Evolutionary conservation across 1,284 basidiomycete species (phyloP).

Genomic region (Melampsora larici-populina): DNA sequence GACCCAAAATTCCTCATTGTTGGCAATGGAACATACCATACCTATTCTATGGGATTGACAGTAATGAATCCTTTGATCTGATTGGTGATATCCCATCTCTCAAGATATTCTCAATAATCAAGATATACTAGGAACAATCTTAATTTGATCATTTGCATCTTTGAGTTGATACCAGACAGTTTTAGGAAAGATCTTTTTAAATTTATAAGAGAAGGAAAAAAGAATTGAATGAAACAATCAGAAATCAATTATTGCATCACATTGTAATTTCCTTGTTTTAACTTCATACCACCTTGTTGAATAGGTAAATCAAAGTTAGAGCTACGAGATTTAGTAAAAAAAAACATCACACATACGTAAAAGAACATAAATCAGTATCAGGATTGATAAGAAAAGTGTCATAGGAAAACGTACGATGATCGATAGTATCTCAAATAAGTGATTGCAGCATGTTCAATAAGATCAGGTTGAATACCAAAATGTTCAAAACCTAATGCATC

Average conservation of each 20-base stretch:
- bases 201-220: too few relatives aligned
- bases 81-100: too few relatives aligned
- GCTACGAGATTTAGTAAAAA: conserved; percentile 3
- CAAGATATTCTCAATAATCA: too few relatives aligned
- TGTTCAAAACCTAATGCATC: conserved; percentile 60
- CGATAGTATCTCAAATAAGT: conserved; percentile 85
- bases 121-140: too few relatives aligned
- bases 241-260: conserved; percentile 7
- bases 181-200: too few relatives aligned
- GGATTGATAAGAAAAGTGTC: background rate
- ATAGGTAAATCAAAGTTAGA: conserved; percentile 40
- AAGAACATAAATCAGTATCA: background rate
- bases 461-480: conserved; percentile 66
- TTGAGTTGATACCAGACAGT: too few relatives aligned
- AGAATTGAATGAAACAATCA: background rate
- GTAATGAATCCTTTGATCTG: too few relatives aligned
- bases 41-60: too few relatives aligned
- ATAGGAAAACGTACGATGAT: conserved; percentile 52
- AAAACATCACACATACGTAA: background rate
- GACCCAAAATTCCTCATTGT: too few relatives aligned
- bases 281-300: conserved; percentile 33
- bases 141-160: too few relatives aligned
- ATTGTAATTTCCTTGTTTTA: conserved; percentile 28
- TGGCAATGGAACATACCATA: too few relatives aligned
- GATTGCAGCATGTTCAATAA: conserved; percentile 85